Conservation (phyloP, 805 yeast species). For the Priceomyces medius region DNA sequence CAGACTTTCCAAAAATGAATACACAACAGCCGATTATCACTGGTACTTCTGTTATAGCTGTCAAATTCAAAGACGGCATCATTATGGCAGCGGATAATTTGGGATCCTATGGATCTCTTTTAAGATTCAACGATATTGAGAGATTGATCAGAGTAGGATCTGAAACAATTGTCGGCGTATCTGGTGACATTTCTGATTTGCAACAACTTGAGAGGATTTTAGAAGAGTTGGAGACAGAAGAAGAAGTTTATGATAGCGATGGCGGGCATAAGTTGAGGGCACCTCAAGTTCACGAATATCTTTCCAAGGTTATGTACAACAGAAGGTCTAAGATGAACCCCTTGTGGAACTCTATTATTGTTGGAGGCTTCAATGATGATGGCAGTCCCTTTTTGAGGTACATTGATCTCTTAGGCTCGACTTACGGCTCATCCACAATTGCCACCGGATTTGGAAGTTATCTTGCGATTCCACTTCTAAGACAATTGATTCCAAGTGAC, state of each 20-base stretch:
- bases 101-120: conserved; percentile 89
- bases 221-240: conserved; percentile 70
- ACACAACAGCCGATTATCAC: conserved; percentile 95
- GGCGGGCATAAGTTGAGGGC: conserved; percentile 64
- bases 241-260: conserved; percentile 77
- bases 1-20: conserved; percentile 66
- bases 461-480: conserved; percentile 86
- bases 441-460: conserved; percentile 98
- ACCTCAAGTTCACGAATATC: conserved; percentile 83
- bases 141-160: conserved; percentile 82
- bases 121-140: conserved; percentile 81
- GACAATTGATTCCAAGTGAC: conserved; percentile 79
- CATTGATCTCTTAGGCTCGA: conserved; percentile 88
- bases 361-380: conserved; percentile 81
- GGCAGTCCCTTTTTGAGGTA: conserved; percentile 69
- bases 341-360: conserved; percentile 89
- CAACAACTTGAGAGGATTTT: conserved; percentile 76
- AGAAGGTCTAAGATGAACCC: conserved; percentile 95
- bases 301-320: conserved; percentile 78
- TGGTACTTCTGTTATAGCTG: conserved; percentile 91
- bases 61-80: conserved; percentile 87
- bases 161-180: conserved; percentile 85
- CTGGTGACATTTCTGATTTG: conserved; percentile 94
- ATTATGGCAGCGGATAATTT: conserved; percentile 93
- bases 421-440: conserved; percentile 81